These are phyloP conservation scores for Lepiota venenata DNA, from an alignment of 768 basidiomycete species.

Conservation along the genomic window DNA sequence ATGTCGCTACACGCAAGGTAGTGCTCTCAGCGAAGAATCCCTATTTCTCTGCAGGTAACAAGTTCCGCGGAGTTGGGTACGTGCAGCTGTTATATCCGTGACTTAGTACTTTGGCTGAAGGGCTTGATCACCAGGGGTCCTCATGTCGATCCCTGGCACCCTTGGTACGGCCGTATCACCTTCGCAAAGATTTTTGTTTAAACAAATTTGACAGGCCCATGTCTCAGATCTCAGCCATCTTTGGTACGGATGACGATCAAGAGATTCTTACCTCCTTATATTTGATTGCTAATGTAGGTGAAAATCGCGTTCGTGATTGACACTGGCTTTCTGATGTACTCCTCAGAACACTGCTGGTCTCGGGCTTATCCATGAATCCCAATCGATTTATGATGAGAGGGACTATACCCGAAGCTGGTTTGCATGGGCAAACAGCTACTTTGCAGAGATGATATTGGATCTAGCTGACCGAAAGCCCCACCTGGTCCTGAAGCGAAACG, in stretches of 20 bases:
- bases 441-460: constrained; percentile 79
- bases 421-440: constrained; percentile 83
- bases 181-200: neutral
- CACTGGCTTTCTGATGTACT: constrained; percentile 1
- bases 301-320: neutral
- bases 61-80: constrained; percentile 69
- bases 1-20: constrained; percentile 60
- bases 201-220: constrained; percentile 58
- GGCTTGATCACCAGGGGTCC: constrained; percentile 53
- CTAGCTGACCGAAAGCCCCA: constrained; percentile 70
- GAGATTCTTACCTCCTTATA: constrained; percentile 66
- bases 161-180: constrained; percentile 43
- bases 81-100: constrained; percentile 18
- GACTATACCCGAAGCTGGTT: constrained; percentile 75
- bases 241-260: constrained; percentile 67
- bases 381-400: constrained; percentile 52
- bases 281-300: constrained; percentile 62
- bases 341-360: constrained; percentile 66
- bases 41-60: constrained; percentile 61
- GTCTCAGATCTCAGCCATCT: constrained; percentile 74
- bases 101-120: neutral
- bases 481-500: constrained; percentile 54
- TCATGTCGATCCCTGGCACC: constrained; percentile 69
- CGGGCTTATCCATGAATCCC: constrained; percentile 77
- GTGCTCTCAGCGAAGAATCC: constrained; percentile 66